Evolutionary conservation across 208 protist genomes (phyloP), one percentile per base, ranked within the genome.

Genomic region (Trypanosoma mega): DNA sequence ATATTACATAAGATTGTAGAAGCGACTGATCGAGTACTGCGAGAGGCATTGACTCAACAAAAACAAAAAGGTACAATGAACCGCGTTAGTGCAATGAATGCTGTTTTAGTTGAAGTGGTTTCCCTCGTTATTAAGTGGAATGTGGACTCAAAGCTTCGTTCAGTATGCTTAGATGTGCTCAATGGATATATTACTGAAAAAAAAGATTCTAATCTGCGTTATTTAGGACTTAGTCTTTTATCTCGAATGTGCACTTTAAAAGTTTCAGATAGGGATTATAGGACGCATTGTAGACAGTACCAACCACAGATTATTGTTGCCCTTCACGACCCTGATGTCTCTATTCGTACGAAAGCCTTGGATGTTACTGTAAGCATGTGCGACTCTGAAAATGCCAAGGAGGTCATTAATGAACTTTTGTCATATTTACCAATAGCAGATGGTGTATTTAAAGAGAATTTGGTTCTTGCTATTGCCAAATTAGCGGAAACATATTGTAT

Each of bases 321-420:
- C 14, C 74, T 98, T 49, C 90, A 97, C 64, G 98, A 99, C 69
- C 47, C 84, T 16, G 98, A 99, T 82, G 94, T 98, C 39, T 98
- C 91, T 23, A 98, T 99, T 54, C 94, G 98, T 23, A 86, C 92
- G 26, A 91, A 98, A 55, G 98, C 98, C 18, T 78, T 99, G 4
- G 96, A 99, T 68, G 87, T 99, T 21, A 73, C 99, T 7, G 99
- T 98, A 66, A 81, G 75, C 43, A 98, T 99, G 87, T 99, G 98
- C 86, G 96, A 98, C 73, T 59, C 76, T 3, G 63, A 66, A 23
- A 99, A 93, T 62, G 73, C 82, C 30, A 79, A 85, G 26, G 78
- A 94, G 46, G 98, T 99, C 36, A 93, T 98, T 43, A 74, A 82
- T 27, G 92, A 98, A 66, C 85, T 99, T 12, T 78, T 98, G 14